A percentile compares a stretch with the other conserved stretches of the same genome.
Conservation (phyloP, 768 basidiomycete genomes). For the Mycena haematopus region DNA sequence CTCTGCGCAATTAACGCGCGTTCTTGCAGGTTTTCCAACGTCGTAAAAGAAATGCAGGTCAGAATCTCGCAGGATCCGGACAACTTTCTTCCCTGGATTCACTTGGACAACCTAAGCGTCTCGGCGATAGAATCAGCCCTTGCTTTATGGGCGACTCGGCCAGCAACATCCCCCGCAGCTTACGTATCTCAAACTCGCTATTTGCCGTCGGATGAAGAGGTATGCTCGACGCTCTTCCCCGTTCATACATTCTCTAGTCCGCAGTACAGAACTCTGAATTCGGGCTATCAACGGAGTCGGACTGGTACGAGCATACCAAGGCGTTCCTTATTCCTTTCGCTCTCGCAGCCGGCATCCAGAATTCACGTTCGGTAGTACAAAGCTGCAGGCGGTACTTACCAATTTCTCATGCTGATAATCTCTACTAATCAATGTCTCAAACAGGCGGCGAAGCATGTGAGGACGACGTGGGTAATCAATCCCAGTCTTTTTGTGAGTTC, state of each 20-base stretch:
- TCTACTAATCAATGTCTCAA: no score
- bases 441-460: constrained; percentile 2
- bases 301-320: background rate
- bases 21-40: background rate
- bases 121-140: background rate
- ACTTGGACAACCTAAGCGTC: background rate
- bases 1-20: background rate
- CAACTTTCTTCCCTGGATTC: background rate
- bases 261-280: background rate
- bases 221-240: background rate
- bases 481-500: constrained; percentile 4
- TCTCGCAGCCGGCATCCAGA: background rate
- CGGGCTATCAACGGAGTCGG: background rate
- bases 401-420: no score
- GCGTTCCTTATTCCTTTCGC: constrained; percentile 2
- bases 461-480: constrained; percentile 1
- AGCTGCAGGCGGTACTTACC: no score
- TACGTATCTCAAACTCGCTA: no score
- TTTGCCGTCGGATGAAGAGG: background rate
- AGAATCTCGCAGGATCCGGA: background rate
- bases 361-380: background rate
- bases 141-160: no score
- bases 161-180: no score
- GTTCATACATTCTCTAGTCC: no score
- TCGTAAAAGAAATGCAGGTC: background rate